phyloP scores from a whole-genome alignment of 176 grass and related monocot species.

The Melocanna baccifera region DNA sequence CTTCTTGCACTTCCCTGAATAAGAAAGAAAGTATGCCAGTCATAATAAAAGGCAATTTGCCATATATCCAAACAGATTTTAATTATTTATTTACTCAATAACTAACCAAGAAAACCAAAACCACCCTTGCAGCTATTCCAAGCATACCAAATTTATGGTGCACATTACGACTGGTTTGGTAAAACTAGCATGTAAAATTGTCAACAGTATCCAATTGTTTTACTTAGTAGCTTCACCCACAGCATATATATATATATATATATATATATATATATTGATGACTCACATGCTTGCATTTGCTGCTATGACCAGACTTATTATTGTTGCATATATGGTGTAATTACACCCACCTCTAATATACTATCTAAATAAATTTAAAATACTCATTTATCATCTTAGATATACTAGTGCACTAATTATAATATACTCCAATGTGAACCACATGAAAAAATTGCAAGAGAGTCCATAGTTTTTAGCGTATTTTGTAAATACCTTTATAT shows the following conservation, averaged over 20 bases:
- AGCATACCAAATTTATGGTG: not conserved
- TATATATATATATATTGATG: constrained; percentile 2
- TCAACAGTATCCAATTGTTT: not conserved
- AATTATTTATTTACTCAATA: not conserved
- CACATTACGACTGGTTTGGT: not conserved
- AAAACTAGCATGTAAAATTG: constrained; percentile 15
- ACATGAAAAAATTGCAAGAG: too few relatives aligned
- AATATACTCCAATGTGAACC: too few relatives aligned
- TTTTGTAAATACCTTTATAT: too few relatives aligned
- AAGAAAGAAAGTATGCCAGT: not conserved
- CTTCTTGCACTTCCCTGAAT: constrained; percentile 83
- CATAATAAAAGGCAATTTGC: constrained; percentile 16
- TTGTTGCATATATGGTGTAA: not conserved
- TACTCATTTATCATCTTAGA: too few relatives aligned
- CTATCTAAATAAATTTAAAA: too few relatives aligned
- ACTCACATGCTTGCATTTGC: constrained; percentile 1
- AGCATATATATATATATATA: not conserved
- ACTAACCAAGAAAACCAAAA: not conserved
- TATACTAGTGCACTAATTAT: too few relatives aligned
- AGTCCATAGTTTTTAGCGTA: too few relatives aligned
- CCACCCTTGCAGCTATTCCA: not conserved
- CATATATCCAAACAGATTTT: not conserved
- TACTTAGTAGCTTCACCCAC: not conserved
- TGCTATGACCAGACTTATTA: not conserved
- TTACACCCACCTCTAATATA: too few relatives aligned